These are phyloP conservation scores for Batrachochytrium dendrobatidis DNA, from an alignment of 371 early-diverging fungal genomes.

Conservation along the genomic window DNA sequence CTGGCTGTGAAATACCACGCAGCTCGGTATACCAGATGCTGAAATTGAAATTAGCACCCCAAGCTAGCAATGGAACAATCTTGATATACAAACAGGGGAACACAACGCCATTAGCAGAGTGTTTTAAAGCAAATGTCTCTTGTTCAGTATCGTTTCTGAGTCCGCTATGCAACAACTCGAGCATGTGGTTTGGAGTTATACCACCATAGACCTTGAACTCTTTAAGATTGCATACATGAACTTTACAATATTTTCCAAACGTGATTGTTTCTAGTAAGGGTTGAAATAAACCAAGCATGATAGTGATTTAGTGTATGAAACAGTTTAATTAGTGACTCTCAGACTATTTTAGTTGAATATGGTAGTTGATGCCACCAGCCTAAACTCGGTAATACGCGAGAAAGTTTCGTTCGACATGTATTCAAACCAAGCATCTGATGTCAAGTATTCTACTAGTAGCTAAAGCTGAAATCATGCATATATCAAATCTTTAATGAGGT, in stretches of 20 bases:
- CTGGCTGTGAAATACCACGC: constrained; percentile 62
- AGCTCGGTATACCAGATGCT: constrained; percentile 92
- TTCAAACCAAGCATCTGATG: too few species aligned
- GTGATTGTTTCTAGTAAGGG: constrained; percentile 54
- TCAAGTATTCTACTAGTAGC: too few species aligned
- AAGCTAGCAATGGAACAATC: constrained; percentile 85
- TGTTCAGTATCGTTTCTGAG: constrained; percentile 82
- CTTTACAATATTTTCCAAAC: constrained; percentile 94
- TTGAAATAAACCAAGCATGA: neutral
- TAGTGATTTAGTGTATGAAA: too few species aligned
- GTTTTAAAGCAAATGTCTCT: constrained; percentile 79
- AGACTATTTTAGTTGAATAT: too few species aligned
- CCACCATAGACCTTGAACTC: constrained; percentile 93
- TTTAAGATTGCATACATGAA: constrained; percentile 93
- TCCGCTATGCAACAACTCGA: constrained; percentile 81
- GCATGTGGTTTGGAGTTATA: constrained; percentile 66
- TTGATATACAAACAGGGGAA: constrained; percentile 85
- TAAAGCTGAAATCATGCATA: too few species aligned
- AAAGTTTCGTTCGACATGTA: too few species aligned
- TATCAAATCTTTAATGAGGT: too few species aligned
- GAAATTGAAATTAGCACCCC: constrained; percentile 90
- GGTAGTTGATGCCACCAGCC: too few species aligned
- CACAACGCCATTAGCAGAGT: constrained; percentile 54
- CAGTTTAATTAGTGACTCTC: too few species aligned
- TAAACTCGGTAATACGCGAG: too few species aligned